These are phyloP conservation scores for Phyllosticta citriasiana DNA, from an alignment of 2,329 filamentous ascomycete species.

Conservation along the genomic window DNA sequence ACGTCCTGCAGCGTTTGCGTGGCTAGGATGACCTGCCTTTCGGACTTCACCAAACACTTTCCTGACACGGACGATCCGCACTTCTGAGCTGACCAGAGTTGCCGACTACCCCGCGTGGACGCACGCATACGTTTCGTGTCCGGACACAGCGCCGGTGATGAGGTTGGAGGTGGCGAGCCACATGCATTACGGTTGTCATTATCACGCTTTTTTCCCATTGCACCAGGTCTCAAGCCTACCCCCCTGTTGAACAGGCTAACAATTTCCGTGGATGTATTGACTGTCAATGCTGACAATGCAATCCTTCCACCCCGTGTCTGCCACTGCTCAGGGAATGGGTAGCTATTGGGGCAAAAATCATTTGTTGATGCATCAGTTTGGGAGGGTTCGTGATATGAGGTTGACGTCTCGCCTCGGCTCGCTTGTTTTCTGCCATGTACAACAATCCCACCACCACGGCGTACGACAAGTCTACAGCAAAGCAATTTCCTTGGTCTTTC, in stretches of 20 bases:
- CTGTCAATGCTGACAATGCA: neutral
- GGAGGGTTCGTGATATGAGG: neutral
- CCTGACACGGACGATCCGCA: conserved; percentile 15
- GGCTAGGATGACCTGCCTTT: conserved; percentile 22
- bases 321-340: neutral
- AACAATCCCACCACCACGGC: neutral
- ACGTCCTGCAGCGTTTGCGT: conserved; percentile 19
- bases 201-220: conserved; percentile 13
- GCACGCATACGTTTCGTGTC: conserved; percentile 13
- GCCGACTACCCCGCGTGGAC: conserved; percentile 26
- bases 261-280: conserved; percentile 17
- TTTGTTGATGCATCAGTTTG: neutral
- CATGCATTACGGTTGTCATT: conserved; percentile 21
- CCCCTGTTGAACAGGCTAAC: conserved; percentile 10
- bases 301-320: neutral
- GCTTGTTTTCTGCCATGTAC: neutral
- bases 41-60: conserved; percentile 13
- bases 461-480: neutral
- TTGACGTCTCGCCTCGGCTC: neutral
- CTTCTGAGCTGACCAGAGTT: conserved; percentile 19
- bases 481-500: neutral
- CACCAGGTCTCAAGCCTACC: neutral
- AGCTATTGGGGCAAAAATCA: neutral
- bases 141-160: conserved; percentile 16
- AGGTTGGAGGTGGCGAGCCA: conserved; percentile 24